Evolutionary conservation across 345 rosid species (phyloP), one percentile per base, ranked within the genome.

Genomic region (Ceriops zippeliana): DNA sequence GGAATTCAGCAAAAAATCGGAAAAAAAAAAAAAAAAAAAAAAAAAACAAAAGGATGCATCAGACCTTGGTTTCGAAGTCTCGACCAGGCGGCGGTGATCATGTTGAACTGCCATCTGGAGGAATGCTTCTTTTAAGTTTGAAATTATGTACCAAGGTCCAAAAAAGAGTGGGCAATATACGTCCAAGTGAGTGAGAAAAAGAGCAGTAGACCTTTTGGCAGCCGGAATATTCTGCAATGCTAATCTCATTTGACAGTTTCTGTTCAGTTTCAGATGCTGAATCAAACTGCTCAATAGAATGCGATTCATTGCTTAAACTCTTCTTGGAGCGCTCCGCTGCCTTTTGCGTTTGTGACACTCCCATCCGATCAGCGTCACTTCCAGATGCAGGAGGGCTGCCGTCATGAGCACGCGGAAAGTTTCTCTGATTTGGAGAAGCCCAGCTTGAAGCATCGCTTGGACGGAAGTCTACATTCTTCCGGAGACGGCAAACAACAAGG

Each of bases 401-500:
- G 70, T 70, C 70, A 53, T 38, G 74, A 66, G 51, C 54, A 38
- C 62, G 26, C 11, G 73, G 72, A 31, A 69, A n/a, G 37, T 62
- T 81, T 20, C 66, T 73, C 68, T 61, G 75, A 49, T 52, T 71
- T n/a, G 52, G 67, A 74, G 72, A 71, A 69, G 65, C 77, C 52
- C 70, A 71, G 73, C 62, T 77, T 37, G 78, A 32, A 62, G 31
- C 54, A 5, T 72, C 73, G 64, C 30, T 81, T 4, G 6, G 65
- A 26, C 73, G 81, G 77, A 89, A 91, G 32, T 87, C 96, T 0
- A 22, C 30, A 42, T 91, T 93, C 83, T 53, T 89, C 70, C 85
- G 81, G n/a, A 93, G 83, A 35, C 96, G 92, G 77, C 99, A 93
- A 35, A 91, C 83, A 35, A 93, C 97, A 35, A 87, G 77, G 15